Base-by-base conservation (phyloP, 805 yeast genomes). In the Candida boidinii region DNA sequence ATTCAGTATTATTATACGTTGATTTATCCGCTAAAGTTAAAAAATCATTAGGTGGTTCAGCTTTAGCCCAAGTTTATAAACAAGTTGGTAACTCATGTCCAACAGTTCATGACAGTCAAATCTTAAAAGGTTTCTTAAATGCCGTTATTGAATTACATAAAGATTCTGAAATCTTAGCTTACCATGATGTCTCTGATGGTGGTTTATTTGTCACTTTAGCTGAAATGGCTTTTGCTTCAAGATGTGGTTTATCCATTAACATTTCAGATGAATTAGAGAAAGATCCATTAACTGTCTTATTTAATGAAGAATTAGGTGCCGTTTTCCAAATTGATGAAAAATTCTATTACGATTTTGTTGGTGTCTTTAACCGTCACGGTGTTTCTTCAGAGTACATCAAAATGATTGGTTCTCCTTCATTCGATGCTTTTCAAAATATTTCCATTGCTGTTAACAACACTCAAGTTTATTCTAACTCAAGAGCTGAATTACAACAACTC, bases 191-290 rank as follows among this genome's bases (percentile, higher is more conserved):
- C 50, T 84, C 95, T 16, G 98, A 92, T 58, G 98, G 98, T 70
- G 98, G 98, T 53, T 66, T 90, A 51, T 63, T 88, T 37, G 78
- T 82, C 28, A 79, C 97, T 8, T 64, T 84, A 29, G 62, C 81
- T 28, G 98, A 92, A 64, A 92, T 92, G 97, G 95, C 96, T 1
- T 92, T 92, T 62, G 95, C 97, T 28, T 88, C 90, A 21, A 78
- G 96, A 64, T 73, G 76, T 33, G 98, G 98, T 42, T 54, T 88
- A 37, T 70, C 76, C 33, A 61, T 88, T 34, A 54, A 60, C 23
- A 39, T 79, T 24, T n/a, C 28, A 2, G 38, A 38, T 25, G 46
- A 38, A 15, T 14, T 24, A 11, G 18, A 12, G 6, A n/a, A n/a
- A n/a, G 71, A 68, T 39, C 58, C 64, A 10, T 64, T 76, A 34